Evolutionary conservation across 352 stramenopile species (phyloP), one percentile per base, ranked within the genome.

Genomic region (Globisporangium mamillatum): DNA sequence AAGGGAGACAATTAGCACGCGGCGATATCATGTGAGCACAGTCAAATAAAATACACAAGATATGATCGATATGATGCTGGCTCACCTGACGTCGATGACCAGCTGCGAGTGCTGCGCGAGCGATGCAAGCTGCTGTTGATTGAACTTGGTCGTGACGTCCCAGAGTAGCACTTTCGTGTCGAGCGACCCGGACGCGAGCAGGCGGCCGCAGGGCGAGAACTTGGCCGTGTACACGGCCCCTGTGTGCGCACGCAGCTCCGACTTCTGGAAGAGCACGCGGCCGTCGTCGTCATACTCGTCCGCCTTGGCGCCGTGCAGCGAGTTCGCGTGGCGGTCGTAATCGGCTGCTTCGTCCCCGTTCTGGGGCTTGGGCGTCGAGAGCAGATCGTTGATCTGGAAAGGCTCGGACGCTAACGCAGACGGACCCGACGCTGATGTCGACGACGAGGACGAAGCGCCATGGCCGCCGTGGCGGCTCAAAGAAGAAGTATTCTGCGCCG

Each of bases 91-190:
- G 71, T 96, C 88, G 64, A 94, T 94, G 63, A 96, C 86, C 64
- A 96, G 82, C 73, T 96, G 88, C 41, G 71, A 64, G 73, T 96
- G 88, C 34, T 88, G 82, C 50, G 83, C 72, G 4, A 96, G 76
- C 61, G 86, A 84, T 25, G 86, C 86, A 54, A 96, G 65, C 65
- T 95, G 88, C 70, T 90, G 83, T 74, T 94, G 88, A 60, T 94
- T 94, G 72, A 94, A 93, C 69, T 95, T 94, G 66, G 88, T 93
- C 20, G 88, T 95, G 60, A 94, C 82, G 72, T 95, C 88, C 88
- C 88, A 95, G 20, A 95, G 73, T 70, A 94, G 72, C 62, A 95
- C 85, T 60, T 89, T 90, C 64, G 80, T 89, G 70, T 95, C 88
- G 38, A 95, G 81, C 66, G 83, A 73, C n/a, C 88, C 88, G 14